A percentile compares a stretch with the other conserved stretches of the same genome.
Conservation (phyloP, 805 yeast species). For the Cyberlindnera subsufficiens region DNA sequence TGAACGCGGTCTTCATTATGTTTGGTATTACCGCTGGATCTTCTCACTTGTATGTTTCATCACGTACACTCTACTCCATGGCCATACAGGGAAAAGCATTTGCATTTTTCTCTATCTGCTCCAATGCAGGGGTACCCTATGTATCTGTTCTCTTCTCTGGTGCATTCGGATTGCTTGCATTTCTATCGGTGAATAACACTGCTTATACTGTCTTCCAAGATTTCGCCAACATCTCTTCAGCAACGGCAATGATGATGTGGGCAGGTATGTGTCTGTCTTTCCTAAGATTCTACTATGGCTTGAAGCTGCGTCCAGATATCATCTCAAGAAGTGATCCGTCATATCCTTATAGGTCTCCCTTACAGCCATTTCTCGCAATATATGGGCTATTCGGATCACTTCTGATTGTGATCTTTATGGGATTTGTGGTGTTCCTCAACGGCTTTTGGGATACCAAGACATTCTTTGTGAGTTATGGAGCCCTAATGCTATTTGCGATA, state of each 20-base stretch:
- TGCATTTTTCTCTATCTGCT: constrained; percentile 49
- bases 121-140: constrained; percentile 65
- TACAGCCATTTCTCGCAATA: constrained; percentile 65
- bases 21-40: constrained; percentile 51
- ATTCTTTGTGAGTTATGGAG: constrained; percentile 62
- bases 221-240: constrained; percentile 60
- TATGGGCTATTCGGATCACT: constrained; percentile 54
- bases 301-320: constrained; percentile 57
- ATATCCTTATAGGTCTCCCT: constrained; percentile 64
- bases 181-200: constrained; percentile 47
- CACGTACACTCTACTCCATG: constrained; percentile 50
- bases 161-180: constrained; percentile 54
- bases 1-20: constrained; percentile 45
- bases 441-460: constrained; percentile 55
- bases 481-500: constrained; percentile 44
- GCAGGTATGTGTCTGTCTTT: constrained; percentile 61
- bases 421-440: constrained; percentile 53
- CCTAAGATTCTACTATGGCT: constrained; percentile 57
- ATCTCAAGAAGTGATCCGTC: constrained; percentile 55
- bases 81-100: constrained; percentile 57
- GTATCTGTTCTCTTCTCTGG: constrained; percentile 60
- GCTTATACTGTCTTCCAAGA: constrained; percentile 63
- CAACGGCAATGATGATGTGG: constrained; percentile 80
- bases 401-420: constrained; percentile 49
- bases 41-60: constrained; percentile 50